Evolutionary conservation across 2,329 filamentous ascomycete species (phyloP).

Genomic region (Paecilomyces variotii): DNA sequence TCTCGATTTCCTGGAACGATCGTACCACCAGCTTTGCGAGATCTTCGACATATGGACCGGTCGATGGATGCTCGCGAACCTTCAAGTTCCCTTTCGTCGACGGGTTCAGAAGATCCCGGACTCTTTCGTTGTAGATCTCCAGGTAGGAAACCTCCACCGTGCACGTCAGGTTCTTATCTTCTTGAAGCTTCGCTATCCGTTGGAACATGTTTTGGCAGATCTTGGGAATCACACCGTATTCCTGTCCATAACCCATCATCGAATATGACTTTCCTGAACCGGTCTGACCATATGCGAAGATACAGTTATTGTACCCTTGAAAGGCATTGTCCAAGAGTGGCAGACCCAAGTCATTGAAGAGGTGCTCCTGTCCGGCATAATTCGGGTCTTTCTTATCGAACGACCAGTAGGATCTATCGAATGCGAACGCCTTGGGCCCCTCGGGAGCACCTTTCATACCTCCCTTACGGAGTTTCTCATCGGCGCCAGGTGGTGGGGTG

Average conservation of each 20-base stretch:
- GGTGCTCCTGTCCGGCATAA: conserved; percentile 82
- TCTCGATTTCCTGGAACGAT: conserved; percentile 90
- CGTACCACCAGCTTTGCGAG: conserved; percentile 89
- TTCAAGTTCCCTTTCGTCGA: conserved; percentile 93
- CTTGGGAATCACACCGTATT: conserved; percentile 88
- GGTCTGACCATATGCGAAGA: conserved; percentile 97
- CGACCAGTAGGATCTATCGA: conserved; percentile 97
- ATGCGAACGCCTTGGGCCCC: conserved; percentile 80
- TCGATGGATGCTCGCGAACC: conserved; percentile 94
- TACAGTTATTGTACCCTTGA: conserved; percentile 98
- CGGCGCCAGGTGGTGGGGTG: conserved; percentile 58
- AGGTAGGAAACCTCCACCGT: conserved; percentile 98
- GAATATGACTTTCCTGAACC: conserved; percentile 98
- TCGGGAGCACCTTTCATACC: conserved; percentile 56
- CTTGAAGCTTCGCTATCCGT: conserved; percentile 62
- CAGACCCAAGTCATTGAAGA: conserved; percentile 80
- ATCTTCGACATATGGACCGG: conserved; percentile 96
- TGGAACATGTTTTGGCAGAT: conserved; percentile 98
- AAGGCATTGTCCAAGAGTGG: conserved; percentile 97
- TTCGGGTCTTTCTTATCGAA: conserved; percentile 73
- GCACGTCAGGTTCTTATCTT: conserved; percentile 71
- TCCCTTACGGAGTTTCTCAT: conserved; percentile 44
- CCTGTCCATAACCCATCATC: conserved; percentile 99
- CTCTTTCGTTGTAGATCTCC: conserved; percentile 98
- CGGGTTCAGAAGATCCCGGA: conserved; percentile 90